Evolutionary conservation across 805 yeast genomes (phyloP), one percentile per base, ranked within the genome.

Genomic region (Torulaspora maleeae): DNA sequence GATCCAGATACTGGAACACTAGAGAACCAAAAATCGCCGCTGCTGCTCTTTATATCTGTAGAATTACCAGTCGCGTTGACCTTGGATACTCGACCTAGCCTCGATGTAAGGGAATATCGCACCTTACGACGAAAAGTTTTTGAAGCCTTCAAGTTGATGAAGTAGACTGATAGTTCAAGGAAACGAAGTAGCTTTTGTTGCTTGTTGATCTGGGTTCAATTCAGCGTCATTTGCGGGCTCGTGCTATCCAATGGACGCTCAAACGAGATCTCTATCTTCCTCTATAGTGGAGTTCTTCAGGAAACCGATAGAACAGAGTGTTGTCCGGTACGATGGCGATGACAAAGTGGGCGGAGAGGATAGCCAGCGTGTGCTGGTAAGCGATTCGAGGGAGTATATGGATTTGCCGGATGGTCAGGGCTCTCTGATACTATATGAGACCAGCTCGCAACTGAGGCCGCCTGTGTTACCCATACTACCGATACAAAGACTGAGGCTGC

Each of bases 381-480:
- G 27, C 10, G 19, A 16, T 7, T 20, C 15, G 17, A 20, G 17
- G 9, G 45, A 27, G 30, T 30, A 30, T 12, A 22, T 38, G 19
- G 40, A 13, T 22, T 15, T 27, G 7, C 45, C 46, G 16, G 36
- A 48, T 41, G 39, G 29, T 16, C 43, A 38, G 27, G 47, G 40
- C 13, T 36, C 47, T 7, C 33, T 53, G 35, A 43, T 55, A 15
- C 35, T 55, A 12, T 53, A 47, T 28, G 58, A 55, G 29, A 39
- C 52, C 1, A 48, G 44, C 20, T 22, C 38, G 10, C 49, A 42
- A 8, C 44, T 30, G n/a, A 53, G 66, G 41, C 68, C 67, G 6
- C 66, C 64, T 2, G 51, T 63, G 19, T 41, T 64, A 30, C 65
- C 67, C 2, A 54, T 64, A 13, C 41, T 60, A 28, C 68, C 68